Evolutionary conservation across 2,329 filamentous ascomycete genomes (phyloP).

Genomic region (Xylariaceae sp.): DNA sequence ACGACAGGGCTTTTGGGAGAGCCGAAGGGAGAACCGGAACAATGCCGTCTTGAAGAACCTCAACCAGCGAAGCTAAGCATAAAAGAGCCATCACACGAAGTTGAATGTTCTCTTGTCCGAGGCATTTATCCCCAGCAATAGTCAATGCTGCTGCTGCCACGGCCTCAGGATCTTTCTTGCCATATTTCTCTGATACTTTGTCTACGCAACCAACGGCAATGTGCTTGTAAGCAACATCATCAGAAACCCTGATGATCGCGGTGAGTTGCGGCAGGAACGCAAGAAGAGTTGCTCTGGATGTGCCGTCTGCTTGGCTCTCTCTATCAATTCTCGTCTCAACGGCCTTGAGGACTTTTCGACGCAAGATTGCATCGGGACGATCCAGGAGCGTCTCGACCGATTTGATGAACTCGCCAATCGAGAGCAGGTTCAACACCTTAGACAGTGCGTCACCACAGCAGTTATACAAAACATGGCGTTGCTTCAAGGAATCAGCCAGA

Average conservation of each 20-base stretch:
- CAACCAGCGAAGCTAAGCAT: conserved; percentile 83
- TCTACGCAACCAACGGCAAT: conserved; percentile 87
- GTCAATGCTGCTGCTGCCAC: conserved; percentile 72
- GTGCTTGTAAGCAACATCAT: conserved; percentile 72
- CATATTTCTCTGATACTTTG: conserved; percentile 90
- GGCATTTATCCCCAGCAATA: conserved; percentile 70
- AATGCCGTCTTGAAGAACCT: conserved; percentile 81
- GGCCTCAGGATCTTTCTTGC: conserved; percentile 79
- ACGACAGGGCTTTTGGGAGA: conserved; percentile 66
- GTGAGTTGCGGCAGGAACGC: conserved; percentile 77
- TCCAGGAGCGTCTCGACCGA: conserved; percentile 79
- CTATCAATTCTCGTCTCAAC: conserved; percentile 75
- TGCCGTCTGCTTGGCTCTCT: conserved; percentile 64
- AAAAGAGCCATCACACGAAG: conserved; percentile 81
- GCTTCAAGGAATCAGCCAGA: conserved; percentile 62
- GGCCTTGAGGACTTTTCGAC: conserved; percentile 74
- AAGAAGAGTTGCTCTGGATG: conserved; percentile 67
- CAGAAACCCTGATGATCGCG: conserved; percentile 67
- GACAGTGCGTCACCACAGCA: conserved; percentile 68
- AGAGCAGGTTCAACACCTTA: conserved; percentile 77
- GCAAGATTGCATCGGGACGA: conserved; percentile 68
- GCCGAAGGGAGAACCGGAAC: conserved; percentile 77
- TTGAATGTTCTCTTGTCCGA: conserved; percentile 68
- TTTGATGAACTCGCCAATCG: conserved; percentile 83
- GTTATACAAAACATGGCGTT: conserved; percentile 50